phyloP scores from a whole-genome alignment of 257 asterid genomes.

The Petrea volubilis region DNA sequence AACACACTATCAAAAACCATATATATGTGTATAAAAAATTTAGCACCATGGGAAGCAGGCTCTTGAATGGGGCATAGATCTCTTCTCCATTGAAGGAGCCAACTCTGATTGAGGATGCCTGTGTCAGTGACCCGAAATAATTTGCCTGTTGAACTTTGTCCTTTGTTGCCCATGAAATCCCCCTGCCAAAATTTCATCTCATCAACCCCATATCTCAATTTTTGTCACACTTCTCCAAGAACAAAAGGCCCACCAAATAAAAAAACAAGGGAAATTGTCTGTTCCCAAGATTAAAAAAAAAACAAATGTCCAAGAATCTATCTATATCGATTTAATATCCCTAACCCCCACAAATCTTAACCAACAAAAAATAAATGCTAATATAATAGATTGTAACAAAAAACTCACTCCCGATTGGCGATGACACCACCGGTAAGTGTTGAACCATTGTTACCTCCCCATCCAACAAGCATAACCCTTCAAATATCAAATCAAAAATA shows the following conservation, averaged over 20 bases:
- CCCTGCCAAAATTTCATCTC: constrained; percentile 46
- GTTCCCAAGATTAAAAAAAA: too few species aligned
- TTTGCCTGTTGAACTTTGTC: constrained; percentile 92
- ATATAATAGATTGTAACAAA: neutral
- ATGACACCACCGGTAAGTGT: constrained; percentile 94
- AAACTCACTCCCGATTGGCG: constrained; percentile 87
- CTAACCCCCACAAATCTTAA: neutral
- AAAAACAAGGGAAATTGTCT: neutral
- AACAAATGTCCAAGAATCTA: neutral
- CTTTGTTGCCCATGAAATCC: constrained; percentile 98
- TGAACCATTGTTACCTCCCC: constrained; percentile 99
- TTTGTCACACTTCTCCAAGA: neutral
- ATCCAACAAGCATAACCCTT: constrained; percentile 98
- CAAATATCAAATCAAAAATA: neutral
- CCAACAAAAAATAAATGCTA: neutral
- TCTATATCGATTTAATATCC: neutral
- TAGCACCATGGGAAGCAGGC: constrained; percentile 92
- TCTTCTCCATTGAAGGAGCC: constrained; percentile 98
- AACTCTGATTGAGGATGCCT: constrained; percentile 86
- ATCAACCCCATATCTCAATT: constrained; percentile 28
- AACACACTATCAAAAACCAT: neutral
- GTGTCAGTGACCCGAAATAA: constrained; percentile 92
- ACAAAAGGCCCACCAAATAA: neutral
- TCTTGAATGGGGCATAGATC: constrained; percentile 95
- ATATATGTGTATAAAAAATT: too few species aligned